Percentiles rank a stretch among this genome's conserved stretches.
These are phyloP conservation scores for Tulasnella sp. DNA, from an alignment of 768 basidiomycete species.

Conservation along the genomic window DNA sequence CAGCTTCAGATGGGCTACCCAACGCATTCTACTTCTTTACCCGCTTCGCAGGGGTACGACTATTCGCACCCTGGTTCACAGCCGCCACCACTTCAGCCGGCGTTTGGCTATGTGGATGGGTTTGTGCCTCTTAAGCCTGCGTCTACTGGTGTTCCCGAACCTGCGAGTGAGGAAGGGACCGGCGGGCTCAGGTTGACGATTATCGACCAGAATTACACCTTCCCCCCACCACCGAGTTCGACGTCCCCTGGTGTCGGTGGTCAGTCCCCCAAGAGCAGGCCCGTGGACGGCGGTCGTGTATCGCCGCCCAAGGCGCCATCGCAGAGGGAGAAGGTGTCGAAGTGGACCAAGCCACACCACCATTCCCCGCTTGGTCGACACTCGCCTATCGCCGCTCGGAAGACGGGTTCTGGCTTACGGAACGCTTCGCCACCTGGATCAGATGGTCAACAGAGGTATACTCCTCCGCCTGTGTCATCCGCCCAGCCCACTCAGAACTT, in stretches of 20 bases:
- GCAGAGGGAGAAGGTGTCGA: neutral
- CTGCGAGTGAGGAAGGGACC: neutral
- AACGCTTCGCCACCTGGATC: neutral
- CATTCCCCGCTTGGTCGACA: neutral
- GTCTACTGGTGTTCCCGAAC: neutral
- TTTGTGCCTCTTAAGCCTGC: neutral
- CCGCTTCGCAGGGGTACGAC: slow-evolving; percentile 10
- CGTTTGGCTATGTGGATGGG: neutral
- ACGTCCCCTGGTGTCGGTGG: no score
- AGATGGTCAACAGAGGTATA: neutral
- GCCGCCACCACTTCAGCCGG: slow-evolving; percentile 1
- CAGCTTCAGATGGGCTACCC: slow-evolving; percentile 7
- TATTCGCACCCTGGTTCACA: neutral
- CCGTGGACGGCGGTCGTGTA: neutral
- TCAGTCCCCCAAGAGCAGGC: neutral
- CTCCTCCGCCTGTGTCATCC: neutral
- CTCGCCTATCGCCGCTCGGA: slow-evolving; percentile 1
- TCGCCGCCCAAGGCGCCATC: slow-evolving; percentile 1
- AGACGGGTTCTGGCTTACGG: slow-evolving; percentile 5
- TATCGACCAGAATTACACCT: slow-evolving; percentile 13
- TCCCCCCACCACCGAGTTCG: neutral
- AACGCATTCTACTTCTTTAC: neutral
- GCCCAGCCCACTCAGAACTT: neutral
- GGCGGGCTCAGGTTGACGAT: slow-evolving; percentile 9
- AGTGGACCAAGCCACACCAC: slow-evolving; percentile 4